Conservation (phyloP, 2,329 filamentous ascomycete species). For the Eutypella sp. region DNA sequence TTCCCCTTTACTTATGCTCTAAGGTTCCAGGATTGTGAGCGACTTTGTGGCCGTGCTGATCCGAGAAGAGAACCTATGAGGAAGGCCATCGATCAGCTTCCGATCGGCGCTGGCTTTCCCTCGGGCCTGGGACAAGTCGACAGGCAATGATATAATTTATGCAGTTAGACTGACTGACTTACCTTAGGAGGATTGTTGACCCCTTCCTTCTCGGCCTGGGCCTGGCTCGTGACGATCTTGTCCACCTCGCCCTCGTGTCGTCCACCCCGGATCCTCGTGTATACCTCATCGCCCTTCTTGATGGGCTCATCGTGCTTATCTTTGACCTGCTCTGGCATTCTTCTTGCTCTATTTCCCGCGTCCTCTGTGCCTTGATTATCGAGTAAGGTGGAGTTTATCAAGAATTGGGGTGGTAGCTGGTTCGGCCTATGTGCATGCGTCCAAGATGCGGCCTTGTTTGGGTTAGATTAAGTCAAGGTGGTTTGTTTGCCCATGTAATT, state of each 20-base stretch:
- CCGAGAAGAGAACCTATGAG: conserved; percentile 32
- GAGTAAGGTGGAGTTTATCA: too few species aligned
- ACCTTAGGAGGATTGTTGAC: conserved; percentile 40
- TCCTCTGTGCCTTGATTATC: too few species aligned
- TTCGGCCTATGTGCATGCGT: too few species aligned
- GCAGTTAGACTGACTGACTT: not conserved
- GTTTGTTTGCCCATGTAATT: too few species aligned
- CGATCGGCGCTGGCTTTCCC: not conserved
- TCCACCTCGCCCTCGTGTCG: conserved; percentile 35
- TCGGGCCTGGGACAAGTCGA: too few species aligned
- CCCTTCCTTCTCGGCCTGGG: conserved; percentile 29
- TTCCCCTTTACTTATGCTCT: conserved; percentile 17
- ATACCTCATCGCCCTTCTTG: conserved; percentile 33
- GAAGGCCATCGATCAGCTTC: conserved; percentile 1
- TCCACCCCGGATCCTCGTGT: conserved; percentile 34
- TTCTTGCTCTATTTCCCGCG: too few species aligned
- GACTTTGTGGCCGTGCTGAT: conserved; percentile 34
- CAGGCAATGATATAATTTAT: too few species aligned
- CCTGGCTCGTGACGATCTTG: conserved; percentile 29
- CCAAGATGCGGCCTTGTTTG: too few species aligned
- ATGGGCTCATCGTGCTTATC: conserved; percentile 35
- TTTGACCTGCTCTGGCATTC: conserved; percentile 17
- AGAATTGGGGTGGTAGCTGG: too few species aligned
- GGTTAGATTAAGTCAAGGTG: too few species aligned
- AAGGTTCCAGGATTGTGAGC: conserved; percentile 34